Base-by-base conservation (phyloP, 352 stramenopile species). In the Phytophthora foliorum region DNA sequence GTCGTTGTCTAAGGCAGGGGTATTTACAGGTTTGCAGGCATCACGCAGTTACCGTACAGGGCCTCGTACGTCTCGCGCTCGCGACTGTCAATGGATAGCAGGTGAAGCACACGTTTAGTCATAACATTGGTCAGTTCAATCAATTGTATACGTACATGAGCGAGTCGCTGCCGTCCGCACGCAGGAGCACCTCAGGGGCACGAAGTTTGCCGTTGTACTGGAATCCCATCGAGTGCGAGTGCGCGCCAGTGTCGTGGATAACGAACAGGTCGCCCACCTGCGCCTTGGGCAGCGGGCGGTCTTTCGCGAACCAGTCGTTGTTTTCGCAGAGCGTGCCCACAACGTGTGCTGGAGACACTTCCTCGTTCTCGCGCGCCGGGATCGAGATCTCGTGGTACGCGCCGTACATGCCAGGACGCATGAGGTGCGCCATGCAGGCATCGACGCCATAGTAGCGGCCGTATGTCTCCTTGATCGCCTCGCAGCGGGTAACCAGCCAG, bases 141-240 rank as follows among this genome's bases (percentile, higher is more conserved):
- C 13, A 21, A 24, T 11, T 25, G 52, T 3, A 29, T 27, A 73
- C 77, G 52, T 80, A 94, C 86, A 94, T 94, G 75, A 94, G 85
- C 29, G 80, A 73, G 39, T 85, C 75, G 29, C 57, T 57, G 53
- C 82, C 84, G 60, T 91, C 71, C 4, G 77, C 44, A 6, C 84
- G 82, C 39, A 95, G 65, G 6, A 97, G 84, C 34, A 97, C 75
- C 62, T 97, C 91, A n/a, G 91, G 90, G 7, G 91, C 89, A 19
- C 91, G 88, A 51, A 97, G 80, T 63, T 97, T 97, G 69, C 91
- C 91, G 53, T 97, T 97, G 86, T 97, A 97, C 75, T 97, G 91
- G 70, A 97, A 97, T 27, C 91, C 91, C 91, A 97, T 97, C 67
- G 89, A 97, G 78, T 97, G 90, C n/a, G 88, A 81, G 72, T 97